These are phyloP conservation scores for Fragaria nilgerrensis DNA, from an alignment of 306 rosid genomes.

Conservation along the genomic window DNA sequence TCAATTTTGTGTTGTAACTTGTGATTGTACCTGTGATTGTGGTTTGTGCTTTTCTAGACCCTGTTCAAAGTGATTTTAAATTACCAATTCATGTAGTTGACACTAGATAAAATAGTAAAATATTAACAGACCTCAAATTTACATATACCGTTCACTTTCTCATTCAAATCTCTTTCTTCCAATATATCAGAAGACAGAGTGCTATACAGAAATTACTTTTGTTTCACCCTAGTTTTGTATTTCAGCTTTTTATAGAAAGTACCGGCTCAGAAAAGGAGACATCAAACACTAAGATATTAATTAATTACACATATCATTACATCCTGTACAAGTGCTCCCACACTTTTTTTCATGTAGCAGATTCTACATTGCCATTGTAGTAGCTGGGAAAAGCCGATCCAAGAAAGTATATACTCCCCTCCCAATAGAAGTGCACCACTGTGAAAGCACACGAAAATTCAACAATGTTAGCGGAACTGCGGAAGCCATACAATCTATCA, in stretches of 20 bases:
- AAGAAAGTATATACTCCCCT: conserved; percentile 81
- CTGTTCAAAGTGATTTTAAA: too few relatives aligned
- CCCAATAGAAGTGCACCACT: conserved; percentile 86
- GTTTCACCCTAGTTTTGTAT: neutral
- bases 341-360: neutral
- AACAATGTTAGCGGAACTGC: too few relatives aligned
- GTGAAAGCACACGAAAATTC: conserved; percentile 21
- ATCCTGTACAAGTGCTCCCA: neutral
- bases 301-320: neutral
- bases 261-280: neutral
- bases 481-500: neutral
- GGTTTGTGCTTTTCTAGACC: too few relatives aligned
- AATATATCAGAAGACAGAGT: neutral
- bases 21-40: too few relatives aligned
- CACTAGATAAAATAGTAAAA: too few relatives aligned
- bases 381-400: conserved; percentile 78
- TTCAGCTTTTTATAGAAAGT: neutral
- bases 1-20: too few relatives aligned
- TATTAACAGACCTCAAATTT: too few relatives aligned
- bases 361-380: conserved; percentile 73
- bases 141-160: too few relatives aligned
- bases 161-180: neutral
- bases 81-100: too few relatives aligned
- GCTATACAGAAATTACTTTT: neutral
- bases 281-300: neutral